These are phyloP conservation scores for Pseudogymnoascus sp. DNA, from an alignment of 2,329 filamentous ascomycete genomes.

Conservation along the genomic window DNA sequence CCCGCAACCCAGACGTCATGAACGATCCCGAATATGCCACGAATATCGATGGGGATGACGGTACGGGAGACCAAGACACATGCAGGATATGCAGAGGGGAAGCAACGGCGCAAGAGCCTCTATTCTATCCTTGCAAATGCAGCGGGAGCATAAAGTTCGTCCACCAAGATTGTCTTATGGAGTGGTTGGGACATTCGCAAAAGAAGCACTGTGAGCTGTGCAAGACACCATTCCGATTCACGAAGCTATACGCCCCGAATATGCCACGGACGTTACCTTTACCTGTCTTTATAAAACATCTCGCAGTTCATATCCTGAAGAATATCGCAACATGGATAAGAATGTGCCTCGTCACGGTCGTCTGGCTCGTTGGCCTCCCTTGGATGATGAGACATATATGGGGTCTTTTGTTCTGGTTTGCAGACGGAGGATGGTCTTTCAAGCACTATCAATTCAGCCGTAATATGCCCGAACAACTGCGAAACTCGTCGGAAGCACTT, in stretches of 20 bases:
- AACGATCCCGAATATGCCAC: conserved; percentile 45
- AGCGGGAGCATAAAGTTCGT: conserved; percentile 98
- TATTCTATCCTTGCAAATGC: conserved; percentile 98
- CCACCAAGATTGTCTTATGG: conserved; percentile 96
- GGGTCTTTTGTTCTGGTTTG: conserved; percentile 81
- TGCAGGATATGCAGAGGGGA: conserved; percentile 96
- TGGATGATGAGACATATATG: conserved; percentile 87
- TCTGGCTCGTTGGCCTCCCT: conserved; percentile 85
- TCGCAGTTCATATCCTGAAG: conserved; percentile 61
- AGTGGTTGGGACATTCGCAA: conserved; percentile 96
- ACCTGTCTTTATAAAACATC: conserved; percentile 71
- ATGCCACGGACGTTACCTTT: conserved; percentile 83
- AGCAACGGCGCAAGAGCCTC: conserved; percentile 67
- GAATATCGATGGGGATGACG: conserved; percentile 23
- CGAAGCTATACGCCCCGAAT: conserved; percentile 88
- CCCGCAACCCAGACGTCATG: conserved; percentile 41
- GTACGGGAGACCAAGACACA: conserved; percentile 50
- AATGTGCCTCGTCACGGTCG: conserved; percentile 65
- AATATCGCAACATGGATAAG: conserved; percentile 72
- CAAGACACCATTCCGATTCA: conserved; percentile 97
- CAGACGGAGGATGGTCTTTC: conserved; percentile 27
- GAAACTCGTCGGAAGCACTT: conserved; percentile 16
- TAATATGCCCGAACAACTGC: conserved; percentile 7
- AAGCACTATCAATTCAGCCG: conserved; percentile 11
- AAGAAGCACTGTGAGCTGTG: conserved; percentile 99